Base-by-base conservation (phyloP, 495 filamentous ascomycete genomes). In the Aspergillus baeticus region DNA sequence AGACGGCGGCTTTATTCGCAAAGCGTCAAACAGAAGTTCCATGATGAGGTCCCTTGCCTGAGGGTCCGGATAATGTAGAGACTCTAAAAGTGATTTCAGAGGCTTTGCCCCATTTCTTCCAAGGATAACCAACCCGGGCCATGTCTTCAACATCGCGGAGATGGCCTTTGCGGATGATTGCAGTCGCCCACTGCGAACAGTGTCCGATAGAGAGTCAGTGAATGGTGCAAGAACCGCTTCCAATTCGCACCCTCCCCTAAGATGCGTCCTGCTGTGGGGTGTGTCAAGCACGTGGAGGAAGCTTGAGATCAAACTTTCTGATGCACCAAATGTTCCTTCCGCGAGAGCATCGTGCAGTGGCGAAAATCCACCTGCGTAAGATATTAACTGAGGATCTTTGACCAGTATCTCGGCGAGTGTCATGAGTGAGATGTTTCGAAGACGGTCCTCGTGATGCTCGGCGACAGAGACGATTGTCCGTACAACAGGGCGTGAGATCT, bases 1-100 rank as follows among this genome's bases (percentile, higher is more conserved):
- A 0, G 91, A 93, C 6, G 94, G 94, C 18, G 92, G 86, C 64
- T 96, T 97, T 66, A 98, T 96, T 39, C 91, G 86, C 56, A 98
- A 79, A 20, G 97, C 83, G 54, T 92, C 91, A 68, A 93, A 96
- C 38, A 98, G 73, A 6, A 98, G 75, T 62, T 98, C 94, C 59
- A 98, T 76, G 39, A 97, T 81, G 21, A 76, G 69, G 74, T 88
- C 74, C 77, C 88, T 63, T 76, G 84, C 65, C n/a, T 80, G 75
- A 2, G 85, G 75, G 42, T 83, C 82, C 11, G 87, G 84, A 46
- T 92, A 85, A 51, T 90, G 84, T 55, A 96, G 78, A 31, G 89
- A 90, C 10, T 85, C 82, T 17, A 96, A 76, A 45, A 98, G 80
- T 22, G 92, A 97, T 54, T 80, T 81, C 37, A 96, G 83, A 2